Conservation (phyloP, 2,329 filamentous ascomycete species). For the Colletotrichum karsti region DNA sequence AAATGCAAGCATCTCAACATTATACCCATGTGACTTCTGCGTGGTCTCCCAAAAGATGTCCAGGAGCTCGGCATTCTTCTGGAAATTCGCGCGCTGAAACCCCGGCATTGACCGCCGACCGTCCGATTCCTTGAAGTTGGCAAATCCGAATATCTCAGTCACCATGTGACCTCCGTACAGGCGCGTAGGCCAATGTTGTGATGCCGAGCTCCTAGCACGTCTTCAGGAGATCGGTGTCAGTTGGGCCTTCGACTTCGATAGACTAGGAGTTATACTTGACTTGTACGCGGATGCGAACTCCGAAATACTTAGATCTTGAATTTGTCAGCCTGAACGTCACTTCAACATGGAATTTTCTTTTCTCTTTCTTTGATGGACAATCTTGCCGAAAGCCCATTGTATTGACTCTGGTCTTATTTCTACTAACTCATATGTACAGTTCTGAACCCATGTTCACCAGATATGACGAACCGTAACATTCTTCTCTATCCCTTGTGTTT, state of each 20-base stretch:
- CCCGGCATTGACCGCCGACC: conserved; percentile 56
- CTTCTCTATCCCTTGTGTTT: not conserved
- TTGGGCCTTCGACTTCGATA: conserved; percentile 65
- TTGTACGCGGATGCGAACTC: too few relatives aligned
- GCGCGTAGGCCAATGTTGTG: conserved; percentile 65
- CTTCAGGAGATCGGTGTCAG: conserved; percentile 55
- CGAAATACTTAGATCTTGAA: too few relatives aligned
- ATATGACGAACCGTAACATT: too few relatives aligned
- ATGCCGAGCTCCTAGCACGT: conserved; percentile 68
- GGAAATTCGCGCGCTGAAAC: conserved; percentile 61
- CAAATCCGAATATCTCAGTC: conserved; percentile 55
- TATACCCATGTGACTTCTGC: conserved; percentile 61
- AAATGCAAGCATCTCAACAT: conserved; percentile 65
- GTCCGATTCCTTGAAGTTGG: conserved; percentile 57
- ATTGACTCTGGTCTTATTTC: too few relatives aligned
- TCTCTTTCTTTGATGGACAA: too few relatives aligned
- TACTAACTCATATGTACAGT: too few relatives aligned
- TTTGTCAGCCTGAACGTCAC: too few relatives aligned
- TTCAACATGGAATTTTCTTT: too few relatives aligned
- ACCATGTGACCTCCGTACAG: conserved; percentile 68
- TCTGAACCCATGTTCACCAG: too few relatives aligned
- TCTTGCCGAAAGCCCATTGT: too few relatives aligned
- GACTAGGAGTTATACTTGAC: conserved; percentile 63
- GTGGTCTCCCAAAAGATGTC: conserved; percentile 53
- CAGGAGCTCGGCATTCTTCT: conserved; percentile 63